Conservation (phyloP, 176 grass and related monocot genomes). For the Oryza glumipatula region DNA sequence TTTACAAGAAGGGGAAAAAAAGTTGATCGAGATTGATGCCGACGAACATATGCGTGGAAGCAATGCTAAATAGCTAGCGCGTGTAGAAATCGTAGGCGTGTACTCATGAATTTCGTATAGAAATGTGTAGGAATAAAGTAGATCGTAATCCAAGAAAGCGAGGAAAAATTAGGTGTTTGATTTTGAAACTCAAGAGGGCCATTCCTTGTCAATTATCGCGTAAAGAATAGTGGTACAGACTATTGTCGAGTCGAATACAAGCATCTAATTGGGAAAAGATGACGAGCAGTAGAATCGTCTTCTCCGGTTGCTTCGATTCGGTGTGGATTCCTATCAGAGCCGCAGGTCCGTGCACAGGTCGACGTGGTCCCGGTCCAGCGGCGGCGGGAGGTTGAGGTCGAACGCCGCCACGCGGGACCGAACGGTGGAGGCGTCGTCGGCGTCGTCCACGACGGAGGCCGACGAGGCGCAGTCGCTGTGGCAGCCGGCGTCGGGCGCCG, state of each 20-base stretch:
- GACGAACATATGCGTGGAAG: background rate
- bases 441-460: slow-evolving; percentile 57
- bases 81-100: background rate
- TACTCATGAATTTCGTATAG: background rate
- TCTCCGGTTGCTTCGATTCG: background rate
- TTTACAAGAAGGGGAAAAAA: background rate
- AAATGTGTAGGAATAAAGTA: background rate
- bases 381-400: slow-evolving; percentile 56
- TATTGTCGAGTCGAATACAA: slow-evolving; percentile 6
- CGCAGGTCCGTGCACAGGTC: slow-evolving; percentile 45
- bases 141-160: slow-evolving; percentile 12
- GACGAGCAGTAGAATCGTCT: slow-evolving; percentile 12
- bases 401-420: slow-evolving; percentile 12
- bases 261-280: slow-evolving; percentile 14
- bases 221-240: slow-evolving; percentile 35
- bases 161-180: slow-evolving; percentile 26
- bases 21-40: background rate
- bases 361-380: background rate
- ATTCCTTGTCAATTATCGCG: slow-evolving; percentile 19
- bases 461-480: slow-evolving; percentile 67
- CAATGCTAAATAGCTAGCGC: background rate
- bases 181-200: slow-evolving; percentile 21
- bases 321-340: slow-evolving; percentile 41
- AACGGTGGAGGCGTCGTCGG: slow-evolving; percentile 46
- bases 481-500: slow-evolving; percentile 27